These are phyloP conservation scores for apple (Malus domestica) DNA, from an alignment of 306 rosid species.

Conservation along the genomic window DNA sequence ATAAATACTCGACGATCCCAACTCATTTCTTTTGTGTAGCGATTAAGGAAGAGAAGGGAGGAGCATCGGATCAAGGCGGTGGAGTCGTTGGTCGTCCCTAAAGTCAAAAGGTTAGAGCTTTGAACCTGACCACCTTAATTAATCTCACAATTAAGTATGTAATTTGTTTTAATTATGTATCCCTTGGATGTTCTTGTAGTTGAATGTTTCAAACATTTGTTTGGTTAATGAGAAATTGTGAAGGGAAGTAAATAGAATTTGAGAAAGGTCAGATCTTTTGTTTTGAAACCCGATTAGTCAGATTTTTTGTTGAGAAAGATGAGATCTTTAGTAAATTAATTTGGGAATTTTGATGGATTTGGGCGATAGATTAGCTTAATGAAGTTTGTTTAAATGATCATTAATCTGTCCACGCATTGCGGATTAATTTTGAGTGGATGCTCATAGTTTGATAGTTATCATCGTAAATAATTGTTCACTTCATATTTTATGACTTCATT, in stretches of 20 bases:
- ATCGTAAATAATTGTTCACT: no score
- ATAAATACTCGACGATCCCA: not conserved
- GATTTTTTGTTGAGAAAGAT: no score
- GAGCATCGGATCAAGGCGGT: not conserved
- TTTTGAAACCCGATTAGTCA: not conserved
- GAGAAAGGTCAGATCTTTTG: not conserved
- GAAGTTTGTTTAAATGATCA: no score
- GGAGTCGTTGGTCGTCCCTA: not conserved
- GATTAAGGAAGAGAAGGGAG: not conserved
- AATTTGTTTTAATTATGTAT: not conserved
- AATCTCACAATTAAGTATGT: not conserved
- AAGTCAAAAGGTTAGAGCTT: not conserved
- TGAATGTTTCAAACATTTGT: not conserved
- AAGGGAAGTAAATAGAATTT: not conserved
- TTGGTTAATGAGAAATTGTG: constrained; percentile 7
- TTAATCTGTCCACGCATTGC: no score
- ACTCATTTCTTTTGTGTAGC: not conserved
- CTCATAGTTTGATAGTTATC: no score
- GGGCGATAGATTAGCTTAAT: no score
- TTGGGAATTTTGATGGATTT: not conserved
- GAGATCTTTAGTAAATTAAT: not conserved
- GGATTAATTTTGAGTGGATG: no score
- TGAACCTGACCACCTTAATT: not conserved
- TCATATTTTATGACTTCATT: no score
- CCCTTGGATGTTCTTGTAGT: not conserved